Evolutionary conservation across 139 green algal genomes (phyloP), one percentile per base, ranked within the genome.

Genomic region (Tetradesmus lagerheimii): DNA sequence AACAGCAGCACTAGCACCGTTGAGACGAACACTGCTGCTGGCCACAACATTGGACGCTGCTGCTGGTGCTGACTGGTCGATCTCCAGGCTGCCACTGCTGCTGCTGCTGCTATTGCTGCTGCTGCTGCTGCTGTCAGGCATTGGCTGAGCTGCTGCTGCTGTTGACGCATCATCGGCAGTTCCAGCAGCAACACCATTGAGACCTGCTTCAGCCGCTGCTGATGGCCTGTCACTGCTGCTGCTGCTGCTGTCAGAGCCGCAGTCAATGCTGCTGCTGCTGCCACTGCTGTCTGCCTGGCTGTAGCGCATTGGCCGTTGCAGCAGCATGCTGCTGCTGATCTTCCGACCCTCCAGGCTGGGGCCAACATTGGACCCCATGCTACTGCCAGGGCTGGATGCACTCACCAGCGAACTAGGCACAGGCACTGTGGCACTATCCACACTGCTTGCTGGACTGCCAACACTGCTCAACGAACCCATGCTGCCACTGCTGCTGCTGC

Each of bases 41-140:
- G 12, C 47, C 71, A 38, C 12, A 34, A 45, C 29, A 25, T 71
- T 43, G 45, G n/a, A 41, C 20, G 4, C 80, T 43, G 80, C 80
- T 41, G 80, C n/a, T 25, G 76, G 18, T 27, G 80, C 45, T n/a
- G 41, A 43, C 57, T 71, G 57, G 4, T 23, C 57, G 11, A 31
- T 23, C 4, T n/a, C 57, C 57, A 71, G 62, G 31, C 34, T 50
- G 53, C 57, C 34, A 25, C 14, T 27, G 64, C 64, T 75, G 64
- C 64, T 75, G 64, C n/a, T n/a, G n/a, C n/a, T n/a, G n/a, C n/a
- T n/a, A n/a, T n/a, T 76, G 66, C 66, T 37, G 66, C 66, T 78
- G 31, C 34, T 35, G 53, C 57, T 57, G 35, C 29, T 39, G 71
- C 71, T 79, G n/a, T 29, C 29, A 5, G 57, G 57, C 25, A 1